A percentile compares a stretch with the other conserved stretches of the same genome.
Evolutionary conservation across 2,329 filamentous ascomycete genomes (phyloP).

Genomic region (Phyllosticta citriasiana): DNA sequence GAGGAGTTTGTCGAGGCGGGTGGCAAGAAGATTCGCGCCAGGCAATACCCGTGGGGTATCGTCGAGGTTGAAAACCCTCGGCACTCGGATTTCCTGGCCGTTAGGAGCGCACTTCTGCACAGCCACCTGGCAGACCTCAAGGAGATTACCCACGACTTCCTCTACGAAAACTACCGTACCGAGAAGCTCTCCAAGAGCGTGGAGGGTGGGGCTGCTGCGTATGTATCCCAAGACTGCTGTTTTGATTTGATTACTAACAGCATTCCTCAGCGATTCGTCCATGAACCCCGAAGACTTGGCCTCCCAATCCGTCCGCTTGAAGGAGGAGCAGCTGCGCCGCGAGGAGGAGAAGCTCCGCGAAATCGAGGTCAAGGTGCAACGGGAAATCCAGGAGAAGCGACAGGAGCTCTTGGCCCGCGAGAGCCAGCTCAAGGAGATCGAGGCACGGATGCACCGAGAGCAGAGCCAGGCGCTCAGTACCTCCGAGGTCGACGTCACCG

Average conservation of each 20-base stretch:
- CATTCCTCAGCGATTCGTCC: slow-evolving; percentile 54
- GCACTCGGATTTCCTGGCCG: slow-evolving; percentile 96
- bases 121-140: slow-evolving; percentile 97
- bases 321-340: slow-evolving; percentile 97
- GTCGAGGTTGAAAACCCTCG: slow-evolving; percentile 99
- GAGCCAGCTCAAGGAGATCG: slow-evolving; percentile 97
- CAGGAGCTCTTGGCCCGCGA: slow-evolving; percentile 96
- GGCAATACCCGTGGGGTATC: slow-evolving; percentile 98
- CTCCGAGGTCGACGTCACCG: slow-evolving; percentile 1
- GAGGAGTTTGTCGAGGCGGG: slow-evolving; percentile 93
- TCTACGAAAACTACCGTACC: slow-evolving; percentile 99
- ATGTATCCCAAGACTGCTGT: slow-evolving; percentile 38
- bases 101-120: slow-evolving; percentile 91
- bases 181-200: slow-evolving; percentile 99
- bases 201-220: slow-evolving; percentile 79
- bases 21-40: slow-evolving; percentile 80
- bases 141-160: slow-evolving; percentile 99
- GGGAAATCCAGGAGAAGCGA: slow-evolving; percentile 99
- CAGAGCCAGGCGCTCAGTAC: slow-evolving; percentile 39
- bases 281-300: slow-evolving; percentile 98
- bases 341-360: slow-evolving; percentile 99
- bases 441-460: slow-evolving; percentile 92
- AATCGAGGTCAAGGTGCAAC: slow-evolving; percentile 98
- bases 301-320: slow-evolving; percentile 92
- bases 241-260: slow-evolving; percentile 21